Evolutionary conservation across 768 basidiomycete species (phyloP).

Genomic region (Agaricus subrufescens): DNA sequence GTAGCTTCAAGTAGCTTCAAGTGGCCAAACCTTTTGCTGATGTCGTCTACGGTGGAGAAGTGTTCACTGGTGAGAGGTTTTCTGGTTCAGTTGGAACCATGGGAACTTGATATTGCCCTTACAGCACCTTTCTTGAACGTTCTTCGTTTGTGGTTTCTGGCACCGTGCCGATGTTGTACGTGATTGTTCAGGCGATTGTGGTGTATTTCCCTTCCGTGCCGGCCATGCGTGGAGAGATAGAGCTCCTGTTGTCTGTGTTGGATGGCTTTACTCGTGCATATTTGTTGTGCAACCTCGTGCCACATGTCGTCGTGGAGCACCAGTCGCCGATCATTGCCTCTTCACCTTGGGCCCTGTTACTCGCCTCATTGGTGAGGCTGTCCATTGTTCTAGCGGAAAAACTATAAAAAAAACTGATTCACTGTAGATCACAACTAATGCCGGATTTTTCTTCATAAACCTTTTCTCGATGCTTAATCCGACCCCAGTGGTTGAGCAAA

Average conservation of each 20-base stretch:
- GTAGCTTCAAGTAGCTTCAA: too few species aligned
- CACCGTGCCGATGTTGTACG: conserved; percentile 58
- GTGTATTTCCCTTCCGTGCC: conserved; percentile 57
- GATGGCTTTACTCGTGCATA: conserved; percentile 79
- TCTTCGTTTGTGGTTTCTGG: conserved; percentile 80
- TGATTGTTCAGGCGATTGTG: conserved; percentile 54
- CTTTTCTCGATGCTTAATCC: conserved; percentile 60
- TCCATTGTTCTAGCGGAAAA: neutral
- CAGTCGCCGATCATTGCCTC: conserved; percentile 42
- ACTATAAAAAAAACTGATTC: neutral
- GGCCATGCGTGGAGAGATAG: conserved; percentile 44
- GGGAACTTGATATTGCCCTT: neutral
- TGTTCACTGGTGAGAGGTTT: conserved; percentile 49
- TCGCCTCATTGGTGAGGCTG: conserved; percentile 57
- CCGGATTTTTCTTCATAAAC: conserved; percentile 77
- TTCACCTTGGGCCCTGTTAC: conserved; percentile 74
- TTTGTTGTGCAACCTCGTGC: conserved; percentile 74
- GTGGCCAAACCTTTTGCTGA: too few species aligned
- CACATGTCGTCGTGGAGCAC: conserved; percentile 58
- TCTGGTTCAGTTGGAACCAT: neutral
- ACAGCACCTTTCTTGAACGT: conserved; percentile 59
- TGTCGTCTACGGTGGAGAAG: conserved; percentile 81
- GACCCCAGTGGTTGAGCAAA: conserved; percentile 58
- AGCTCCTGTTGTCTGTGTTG: conserved; percentile 68
- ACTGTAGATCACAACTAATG: conserved; percentile 63